Base-by-base conservation (phyloP, 257 asterid genomes). In the Solanum pinnatisectum region DNA sequence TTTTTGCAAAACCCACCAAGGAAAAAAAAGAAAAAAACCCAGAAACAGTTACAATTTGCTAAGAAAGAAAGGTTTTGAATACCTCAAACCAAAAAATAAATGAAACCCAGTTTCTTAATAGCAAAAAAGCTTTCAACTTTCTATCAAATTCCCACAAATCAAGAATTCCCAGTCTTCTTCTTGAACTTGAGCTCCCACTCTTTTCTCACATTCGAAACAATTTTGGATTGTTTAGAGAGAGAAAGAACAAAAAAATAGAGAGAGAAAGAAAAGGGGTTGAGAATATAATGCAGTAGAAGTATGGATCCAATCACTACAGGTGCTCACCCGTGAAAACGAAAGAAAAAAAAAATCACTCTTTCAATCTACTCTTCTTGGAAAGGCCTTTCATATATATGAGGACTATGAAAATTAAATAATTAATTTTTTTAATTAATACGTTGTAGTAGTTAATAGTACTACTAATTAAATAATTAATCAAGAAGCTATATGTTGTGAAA, bases 291-390 rank as follows among this genome's bases (percentile, higher is more conserved):
- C 40, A 35, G 30, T 22, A 14, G 35, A n/a, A 74, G 52, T 39
- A 83, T 88, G 91, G 94, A 93, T 94, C 95, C 92, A 91, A 92
- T 91, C 90, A 89, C 90, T 84, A 87, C n/a, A 76, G 86, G 83
- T 71, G 87, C 89, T 78, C 79, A 92, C 94, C 91, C 94, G 94
- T 92, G 95, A 93, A 87, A 82, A 46, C 5, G 65, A 27, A 18
- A 15, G 6, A 6, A 16, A 15, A 25, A 39, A 27, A 27, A 18
- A 27, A 63, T 1, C 85, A 18, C 86, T 30, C 86, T 82, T 32
- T 49, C 42, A 82, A 82, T 82, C 86, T 30, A 30, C 42, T 44
- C 65, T 46, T 44, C 63, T 27, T 30, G 39, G 11, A 7, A 71
- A 16, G 78, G 42, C 70, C 4, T 44, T 12, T 72, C 44, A 33